These are phyloP conservation scores for Porpolomopsis calyptriformis DNA, from an alignment of 768 basidiomycete genomes.

Conservation along the genomic window DNA sequence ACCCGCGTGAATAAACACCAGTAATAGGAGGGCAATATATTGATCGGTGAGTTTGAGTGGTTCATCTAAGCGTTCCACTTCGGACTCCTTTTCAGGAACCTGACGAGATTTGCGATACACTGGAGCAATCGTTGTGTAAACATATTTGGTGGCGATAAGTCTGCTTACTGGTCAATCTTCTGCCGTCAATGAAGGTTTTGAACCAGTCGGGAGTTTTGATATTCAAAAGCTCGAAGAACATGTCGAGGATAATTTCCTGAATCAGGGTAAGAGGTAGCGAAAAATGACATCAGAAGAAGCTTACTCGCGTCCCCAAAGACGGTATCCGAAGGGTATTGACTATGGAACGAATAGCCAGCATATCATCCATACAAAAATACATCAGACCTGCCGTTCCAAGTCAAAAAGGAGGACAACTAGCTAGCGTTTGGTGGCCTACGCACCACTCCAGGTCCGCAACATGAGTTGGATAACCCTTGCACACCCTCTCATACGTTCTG, in stretches of 20 bases:
- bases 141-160: neutral
- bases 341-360: slow-evolving; percentile 74
- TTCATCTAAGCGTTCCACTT: slow-evolving; percentile 38
- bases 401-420: neutral
- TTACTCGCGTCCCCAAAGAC: slow-evolving; percentile 73
- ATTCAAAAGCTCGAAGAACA: slow-evolving; percentile 88
- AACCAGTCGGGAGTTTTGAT: slow-evolving; percentile 92
- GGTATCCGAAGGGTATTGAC: slow-evolving; percentile 84
- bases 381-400: slow-evolving; percentile 52
- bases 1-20: slow-evolving; percentile 80
- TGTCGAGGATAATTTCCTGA: slow-evolving; percentile 86
- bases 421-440: slow-evolving; percentile 16
- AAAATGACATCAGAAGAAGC: slow-evolving; percentile 13
- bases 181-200: slow-evolving; percentile 82
- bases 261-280: neutral
- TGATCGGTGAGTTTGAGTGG: slow-evolving; percentile 83
- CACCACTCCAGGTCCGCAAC: slow-evolving; percentile 91
- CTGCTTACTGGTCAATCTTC: slow-evolving; percentile 69
- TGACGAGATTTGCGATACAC: slow-evolving; percentile 57
- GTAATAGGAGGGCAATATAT: slow-evolving; percentile 76
- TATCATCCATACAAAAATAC: slow-evolving; percentile 88
- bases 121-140: slow-evolving; percentile 16
- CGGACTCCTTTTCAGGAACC: slow-evolving; percentile 26
- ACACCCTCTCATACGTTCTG: slow-evolving; percentile 69
- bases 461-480: slow-evolving; percentile 72